Conservation (phyloP, 805 yeast genomes). For the Metahyphopichia silvanorum region DNA sequence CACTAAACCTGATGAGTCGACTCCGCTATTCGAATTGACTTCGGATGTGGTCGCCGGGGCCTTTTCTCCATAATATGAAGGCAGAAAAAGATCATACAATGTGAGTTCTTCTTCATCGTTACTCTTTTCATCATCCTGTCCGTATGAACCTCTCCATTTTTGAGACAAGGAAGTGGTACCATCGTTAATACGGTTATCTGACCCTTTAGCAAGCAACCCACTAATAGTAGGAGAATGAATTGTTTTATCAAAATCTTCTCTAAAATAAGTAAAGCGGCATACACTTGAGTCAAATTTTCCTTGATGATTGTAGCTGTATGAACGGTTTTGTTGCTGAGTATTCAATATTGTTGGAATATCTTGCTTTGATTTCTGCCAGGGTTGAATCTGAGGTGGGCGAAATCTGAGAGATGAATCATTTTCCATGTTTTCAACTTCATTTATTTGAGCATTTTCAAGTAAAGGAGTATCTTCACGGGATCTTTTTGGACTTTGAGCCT, state of each 20-base stretch:
- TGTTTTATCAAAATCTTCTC: slow-evolving; percentile 87
- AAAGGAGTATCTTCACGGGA: slow-evolving; percentile 25
- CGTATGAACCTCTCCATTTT: slow-evolving; percentile 12
- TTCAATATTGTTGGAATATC: slow-evolving; percentile 28
- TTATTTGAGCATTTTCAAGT: slow-evolving; percentile 23
- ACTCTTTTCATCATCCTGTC: slow-evolving; percentile 3
- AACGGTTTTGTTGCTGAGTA: slow-evolving; percentile 1
- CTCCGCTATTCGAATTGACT: not conserved
- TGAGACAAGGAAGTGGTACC: slow-evolving; percentile 7
- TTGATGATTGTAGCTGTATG: slow-evolving; percentile 3
- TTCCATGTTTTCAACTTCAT: slow-evolving; percentile 42
- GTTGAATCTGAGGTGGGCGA: slow-evolving; percentile 71
- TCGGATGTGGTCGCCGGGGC: not conserved
- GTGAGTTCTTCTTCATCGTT: slow-evolving; percentile 4
- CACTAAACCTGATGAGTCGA: not conserved
- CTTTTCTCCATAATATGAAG: slow-evolving; percentile 13
- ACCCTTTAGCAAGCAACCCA: slow-evolving; percentile 49
- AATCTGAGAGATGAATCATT: slow-evolving; percentile 42
- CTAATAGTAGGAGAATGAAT: slow-evolving; percentile 86
- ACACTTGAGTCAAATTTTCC: slow-evolving; percentile 13
- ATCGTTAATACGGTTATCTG: slow-evolving; percentile 6
- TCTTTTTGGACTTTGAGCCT: slow-evolving; percentile 27
- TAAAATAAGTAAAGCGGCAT: slow-evolving; percentile 84
- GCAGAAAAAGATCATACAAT: slow-evolving; percentile 23
- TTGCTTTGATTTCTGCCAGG: slow-evolving; percentile 55